Evolutionary conservation across 805 yeast species (phyloP), one percentile per base, ranked within the genome.

Genomic region (Saturnispora serradocipensis): DNA sequence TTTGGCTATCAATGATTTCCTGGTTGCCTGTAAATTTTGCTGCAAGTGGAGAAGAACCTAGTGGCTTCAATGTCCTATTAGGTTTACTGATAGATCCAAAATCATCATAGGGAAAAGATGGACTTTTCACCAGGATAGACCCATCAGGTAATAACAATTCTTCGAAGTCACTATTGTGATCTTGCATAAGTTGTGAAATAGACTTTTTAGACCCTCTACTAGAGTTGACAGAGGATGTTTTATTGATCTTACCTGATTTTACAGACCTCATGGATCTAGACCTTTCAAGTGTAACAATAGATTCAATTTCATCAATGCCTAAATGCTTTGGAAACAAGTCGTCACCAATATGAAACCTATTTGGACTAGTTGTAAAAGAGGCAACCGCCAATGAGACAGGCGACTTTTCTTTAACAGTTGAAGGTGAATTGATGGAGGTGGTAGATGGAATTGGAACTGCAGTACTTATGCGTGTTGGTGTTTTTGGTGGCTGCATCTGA

Each of bases 261-360:
- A 74, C 63, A 0, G 88, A 82, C 60, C 77, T 74, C 70, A 77
- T 70, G 5, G 82, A 76, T 47, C 80, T 61, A 7, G 85, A 77
- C 54, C 90, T 73, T 63, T 86, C 95, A 43, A 86, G 61, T 7
- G 84, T 76, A 2, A 84, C 83, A 52, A 86, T 86, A 45, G 86
- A 81, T 56, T 83, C 86, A 10, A 86, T 86, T 60, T 86, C 95
- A 49, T 76, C 78, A 0, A 77, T 72, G 52, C 75, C 82, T 32
- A 86, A 68, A 2, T 80, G 76, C 61, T 82, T 85, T 0, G 95
- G 95, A 63, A 86, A 86, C 25, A 86, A 64, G 0, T 81, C 78
- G 51, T 84, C 83, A 25, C 83, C 82, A 5, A 68, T 64, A 53
- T 71, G 73, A 9, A 67, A 51, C 27, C 52, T 64, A 42, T 52